phyloP scores from a whole-genome alignment of 768 basidiomycete genomes.

The Boletus vermiculosoides region DNA sequence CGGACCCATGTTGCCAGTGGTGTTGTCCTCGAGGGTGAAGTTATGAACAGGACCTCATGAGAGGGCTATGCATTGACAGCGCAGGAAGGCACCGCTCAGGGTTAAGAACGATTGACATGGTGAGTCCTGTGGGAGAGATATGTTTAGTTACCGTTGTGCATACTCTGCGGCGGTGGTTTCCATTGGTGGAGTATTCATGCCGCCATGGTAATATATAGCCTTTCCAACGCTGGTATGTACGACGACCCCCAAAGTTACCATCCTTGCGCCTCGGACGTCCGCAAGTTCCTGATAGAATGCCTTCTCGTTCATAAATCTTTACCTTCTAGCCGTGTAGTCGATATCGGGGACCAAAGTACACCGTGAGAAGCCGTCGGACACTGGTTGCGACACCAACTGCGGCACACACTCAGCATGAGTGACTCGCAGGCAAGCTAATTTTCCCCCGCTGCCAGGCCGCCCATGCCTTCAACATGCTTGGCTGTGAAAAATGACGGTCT shows the following conservation, averaged over 20 bases:
- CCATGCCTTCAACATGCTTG: neutral
- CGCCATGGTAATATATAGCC: neutral
- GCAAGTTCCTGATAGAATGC: neutral
- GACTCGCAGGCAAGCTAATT: neutral
- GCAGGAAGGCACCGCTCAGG: neutral
- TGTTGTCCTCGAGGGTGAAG: neutral
- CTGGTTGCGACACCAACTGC: neutral
- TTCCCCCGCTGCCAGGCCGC: neutral
- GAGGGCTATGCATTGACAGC: neutral
- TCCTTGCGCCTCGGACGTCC: neutral
- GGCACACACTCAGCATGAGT: neutral
- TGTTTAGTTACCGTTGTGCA: neutral
- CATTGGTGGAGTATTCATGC: neutral
- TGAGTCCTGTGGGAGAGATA: neutral
- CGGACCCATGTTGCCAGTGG: conserved; percentile 15
- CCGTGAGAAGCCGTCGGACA: neutral
- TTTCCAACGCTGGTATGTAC: neutral
- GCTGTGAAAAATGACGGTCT: neutral
- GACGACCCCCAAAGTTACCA: neutral
- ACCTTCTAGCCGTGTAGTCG: neutral
- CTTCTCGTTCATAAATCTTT: neutral
- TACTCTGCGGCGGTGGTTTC: neutral
- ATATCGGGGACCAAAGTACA: neutral
- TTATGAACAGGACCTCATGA: neutral
- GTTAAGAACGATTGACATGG: neutral